A percentile compares a stretch with the other conserved stretches of the same genome.
Evolutionary conservation across 257 asterid species (phyloP).

Genomic region (Coffea canephora): DNA sequence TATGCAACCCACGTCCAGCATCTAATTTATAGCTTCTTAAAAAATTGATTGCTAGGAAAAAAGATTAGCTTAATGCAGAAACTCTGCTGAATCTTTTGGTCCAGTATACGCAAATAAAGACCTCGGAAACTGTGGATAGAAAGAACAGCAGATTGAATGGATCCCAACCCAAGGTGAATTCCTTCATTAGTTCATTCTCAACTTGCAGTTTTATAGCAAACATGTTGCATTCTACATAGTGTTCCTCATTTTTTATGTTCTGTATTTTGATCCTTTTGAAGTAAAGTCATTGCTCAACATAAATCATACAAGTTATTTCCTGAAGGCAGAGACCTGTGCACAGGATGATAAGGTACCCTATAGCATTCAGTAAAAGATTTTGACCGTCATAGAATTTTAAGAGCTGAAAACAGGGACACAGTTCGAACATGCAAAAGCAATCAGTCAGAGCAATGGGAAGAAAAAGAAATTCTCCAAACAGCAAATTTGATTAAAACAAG

Average conservation of each 20-base stretch:
- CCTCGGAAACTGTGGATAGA: neutral
- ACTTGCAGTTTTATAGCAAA: neutral
- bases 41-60: neutral
- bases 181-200: neutral
- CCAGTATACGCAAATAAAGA: neutral
- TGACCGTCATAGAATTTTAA: neutral
- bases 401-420: neutral
- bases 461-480: neutral
- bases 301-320: neutral
- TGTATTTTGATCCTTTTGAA: neutral
- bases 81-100: neutral
- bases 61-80: neutral
- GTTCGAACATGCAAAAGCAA: neutral
- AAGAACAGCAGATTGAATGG: neutral
- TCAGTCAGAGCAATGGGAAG: neutral
- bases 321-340: neutral
- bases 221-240: neutral
- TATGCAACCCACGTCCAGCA: neutral
- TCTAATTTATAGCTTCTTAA: neutral
- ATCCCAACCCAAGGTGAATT: neutral
- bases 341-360: neutral
- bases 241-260: neutral
- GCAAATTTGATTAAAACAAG: neutral
- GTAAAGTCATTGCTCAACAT: neutral
- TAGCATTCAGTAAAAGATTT: neutral